Evolutionary conservation across 1,139 yeast genomes (phyloP), one percentile per base, ranked within the genome.

Genomic region (Pichia sp.): DNA sequence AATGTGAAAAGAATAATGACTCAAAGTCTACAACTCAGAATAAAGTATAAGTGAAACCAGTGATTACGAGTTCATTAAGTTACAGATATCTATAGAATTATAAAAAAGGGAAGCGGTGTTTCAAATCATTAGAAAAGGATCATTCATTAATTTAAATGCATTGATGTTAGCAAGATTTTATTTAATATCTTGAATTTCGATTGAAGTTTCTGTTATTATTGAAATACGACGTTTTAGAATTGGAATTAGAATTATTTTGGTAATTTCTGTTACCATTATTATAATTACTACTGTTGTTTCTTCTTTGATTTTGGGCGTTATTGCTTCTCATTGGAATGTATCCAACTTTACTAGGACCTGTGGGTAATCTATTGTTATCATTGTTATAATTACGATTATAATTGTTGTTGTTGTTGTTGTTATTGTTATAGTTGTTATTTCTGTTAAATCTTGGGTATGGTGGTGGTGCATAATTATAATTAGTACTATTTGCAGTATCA

Each of bases 391-490:
- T 35, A 2, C 24, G 20, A 13, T 29, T 29, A 23, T 31, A 11
- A 11, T 21, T 19, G 13, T 37, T 31, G 11, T 31, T 31, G 23
- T 11, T 18, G 6, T 14, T 36, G 21, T 18, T 33, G 14, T 11
- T 30, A 11, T 15, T 33, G 22, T 33, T 20, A 21, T 21, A 13
- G 13, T 24, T 25, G 18, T 29, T 41, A 30, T 40, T 33, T 16
- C 18, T 42, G 15, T 28, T 37, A 13, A 42, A 46, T 30, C 44
- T 51, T 4, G 51, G 47, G 15, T 43, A 42, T 22, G 52, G 50
- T 5, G 54, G 52, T 8, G 55, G 56, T 19, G 48, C 50, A 29
- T 45, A 42, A 28, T 51, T 52, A 27, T 46, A 46, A 35, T 50
- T 49, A 10, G 46, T 35, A 30, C 40, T 50, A 36, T 41, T 40